Evolutionary conservation across 1,284 basidiomycete species (phyloP).

Genomic region (Puccinia triticina): DNA sequence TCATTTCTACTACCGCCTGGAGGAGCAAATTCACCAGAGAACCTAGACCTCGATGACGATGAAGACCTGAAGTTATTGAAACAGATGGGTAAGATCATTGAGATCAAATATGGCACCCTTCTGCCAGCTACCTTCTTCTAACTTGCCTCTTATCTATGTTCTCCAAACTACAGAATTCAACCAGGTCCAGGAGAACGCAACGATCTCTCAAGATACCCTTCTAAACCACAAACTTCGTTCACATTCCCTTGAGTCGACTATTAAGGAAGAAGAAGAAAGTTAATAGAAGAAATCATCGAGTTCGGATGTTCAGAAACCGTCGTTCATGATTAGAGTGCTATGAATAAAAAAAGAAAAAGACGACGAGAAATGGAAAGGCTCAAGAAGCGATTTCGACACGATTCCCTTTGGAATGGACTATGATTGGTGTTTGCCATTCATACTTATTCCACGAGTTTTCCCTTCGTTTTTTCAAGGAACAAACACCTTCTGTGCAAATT

Average conservation of each 20-base stretch:
- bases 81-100: conserved; percentile 22
- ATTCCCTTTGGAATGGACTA: no score
- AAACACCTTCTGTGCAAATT: no score
- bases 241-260: neutral
- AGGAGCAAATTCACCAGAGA: neutral
- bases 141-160: neutral
- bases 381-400: no score
- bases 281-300: neutral
- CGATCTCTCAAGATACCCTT: conserved; percentile 6
- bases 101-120: neutral
- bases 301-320: neutral
- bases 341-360: no score
- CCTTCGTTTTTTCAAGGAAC: no score
- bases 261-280: conserved; percentile 8
- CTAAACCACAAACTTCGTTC: neutral
- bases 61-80: conserved; percentile 17
- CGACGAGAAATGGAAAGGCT: no score
- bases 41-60: conserved; percentile 24
- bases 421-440: no score
- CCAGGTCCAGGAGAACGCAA: conserved; percentile 13
- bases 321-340: neutral
- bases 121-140: neutral
- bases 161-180: neutral
- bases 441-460: no score
- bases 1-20: conserved; percentile 41